A percentile compares a stretch with the other conserved stretches of the same genome.
These are phyloP conservation scores for Rhizoclosmatium globosum DNA, from an alignment of 192 early-diverging fungal species.

Conservation along the genomic window DNA sequence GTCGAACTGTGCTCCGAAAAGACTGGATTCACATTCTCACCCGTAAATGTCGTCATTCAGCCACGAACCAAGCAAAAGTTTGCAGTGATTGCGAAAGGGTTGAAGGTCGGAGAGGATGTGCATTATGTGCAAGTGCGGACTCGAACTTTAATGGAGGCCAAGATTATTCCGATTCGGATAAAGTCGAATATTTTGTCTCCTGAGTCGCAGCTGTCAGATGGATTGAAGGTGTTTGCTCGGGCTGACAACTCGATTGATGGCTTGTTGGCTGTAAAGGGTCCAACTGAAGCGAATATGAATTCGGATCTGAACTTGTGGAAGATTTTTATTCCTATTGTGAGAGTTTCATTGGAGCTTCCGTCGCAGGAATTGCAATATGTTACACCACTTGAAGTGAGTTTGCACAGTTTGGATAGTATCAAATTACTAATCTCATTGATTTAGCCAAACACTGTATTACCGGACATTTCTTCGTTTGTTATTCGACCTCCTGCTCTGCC, in stretches of 20 bases:
- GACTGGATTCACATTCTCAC: constrained; percentile 46
- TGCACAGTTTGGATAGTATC: background rate
- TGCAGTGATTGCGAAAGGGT: constrained; percentile 50
- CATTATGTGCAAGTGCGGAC: constrained; percentile 53
- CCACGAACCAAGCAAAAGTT: constrained; percentile 58
- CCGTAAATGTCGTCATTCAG: constrained; percentile 44
- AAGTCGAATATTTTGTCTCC: constrained; percentile 45
- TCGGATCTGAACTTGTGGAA: constrained; percentile 62
- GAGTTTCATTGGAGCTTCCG: constrained; percentile 49
- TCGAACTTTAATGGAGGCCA: constrained; percentile 49
- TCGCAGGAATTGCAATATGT: constrained; percentile 49
- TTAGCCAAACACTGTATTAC: constrained; percentile 48
- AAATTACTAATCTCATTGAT: background rate
- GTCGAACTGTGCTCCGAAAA: constrained; percentile 26
- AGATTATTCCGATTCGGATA: constrained; percentile 54
- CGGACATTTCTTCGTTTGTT: constrained; percentile 50
- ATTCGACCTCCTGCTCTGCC: constrained; percentile 64
- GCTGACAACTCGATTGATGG: constrained; percentile 58
- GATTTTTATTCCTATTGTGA: constrained; percentile 54
- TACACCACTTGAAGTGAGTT: constrained; percentile 47
- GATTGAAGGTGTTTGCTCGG: constrained; percentile 51
- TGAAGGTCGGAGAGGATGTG: constrained; percentile 51
- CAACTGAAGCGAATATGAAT: constrained; percentile 44
- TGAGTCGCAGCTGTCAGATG: constrained; percentile 44
- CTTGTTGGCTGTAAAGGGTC: constrained; percentile 38